Base-by-base conservation (phyloP, 441 rosid genomes). In the Capsella rubella region DNA sequence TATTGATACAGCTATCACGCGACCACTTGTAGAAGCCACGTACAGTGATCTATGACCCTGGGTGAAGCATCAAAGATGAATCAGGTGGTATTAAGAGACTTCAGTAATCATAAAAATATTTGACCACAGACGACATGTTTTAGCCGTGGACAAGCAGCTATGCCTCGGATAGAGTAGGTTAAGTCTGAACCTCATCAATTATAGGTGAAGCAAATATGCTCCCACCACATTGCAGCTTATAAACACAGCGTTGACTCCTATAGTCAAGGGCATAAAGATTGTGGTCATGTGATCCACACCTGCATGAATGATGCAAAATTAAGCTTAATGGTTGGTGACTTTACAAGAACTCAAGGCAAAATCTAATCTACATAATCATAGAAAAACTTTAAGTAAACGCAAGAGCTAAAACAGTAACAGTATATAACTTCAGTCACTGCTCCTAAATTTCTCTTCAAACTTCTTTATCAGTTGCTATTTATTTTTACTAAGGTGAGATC, bases 241-340 rank as follows among this genome's bases (percentile, higher is more conserved):
- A 90, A 58, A 87, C 77, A 79, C 98, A 95, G 62, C 86, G 59
- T 54, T 74, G 85, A 52, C 78, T 89, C 79, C 59, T 85, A 78
- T 89, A 93, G 77, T 93, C 92, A 80, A 93, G 96, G 76, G 95
- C 98, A 78, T 95, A 95, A 59, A 95, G 76, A 81, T 80, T 85
- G 69, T 83, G 93, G 67, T 93, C 98, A 79, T 95, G 96, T 35
- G 97, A 93, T 49, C 99, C 98, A 71, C 98, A 95, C 99, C 99
- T 92, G 86, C 78, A 86, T 27, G 74, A 60, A 61, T 63, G 72
- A 45, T 61, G 27, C 12, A 58, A 32, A 37, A 28, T 9, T 59
- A 12, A 52, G 49, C 29, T 67, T 52, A 18, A 61, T 58, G 42
- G 67, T 58, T 42, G 53, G 55, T 35, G 45, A 65, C 47, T 60